Evolutionary conservation across 352 stramenopile genomes (phyloP), one percentile per base, ranked within the genome.

Genomic region (Pythium biforme): DNA sequence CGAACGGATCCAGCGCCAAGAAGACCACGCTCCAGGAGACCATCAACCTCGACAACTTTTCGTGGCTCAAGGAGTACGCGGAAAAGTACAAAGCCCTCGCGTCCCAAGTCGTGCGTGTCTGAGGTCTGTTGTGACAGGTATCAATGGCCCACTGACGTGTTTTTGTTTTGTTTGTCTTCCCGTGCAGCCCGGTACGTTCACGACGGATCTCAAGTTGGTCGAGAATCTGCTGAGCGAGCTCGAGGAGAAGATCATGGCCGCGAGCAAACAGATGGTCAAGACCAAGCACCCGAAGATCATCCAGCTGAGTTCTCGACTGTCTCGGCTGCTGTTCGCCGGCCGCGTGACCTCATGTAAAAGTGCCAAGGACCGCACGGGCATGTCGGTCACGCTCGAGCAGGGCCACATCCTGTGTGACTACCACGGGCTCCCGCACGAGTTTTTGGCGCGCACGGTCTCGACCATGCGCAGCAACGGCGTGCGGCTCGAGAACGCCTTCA

Each of bases 321-420:
- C 82, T 62, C 83, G 86, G 12, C 63, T 71, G 34, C 74, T 99
- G 23, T 79, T 83, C 6, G 95, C 83, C 27, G 94, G 93, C 10
- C 89, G 91, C 34, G 83, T 97, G 45, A 97, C 97, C 0, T 98
- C 98, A 66, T 99, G 96, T 69, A 99, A 99, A 65, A 97, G 82
- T 47, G 96, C 96, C 17, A 99, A 99, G 73, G 96, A 99, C 75
- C 89, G 96, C 49, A 99, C 96, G 40, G 95, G 93, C 14, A 99
- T 99, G 96, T 96, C 97, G 19, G 89, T 98, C 33, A 99, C 95
- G 34, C 89, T 98, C 33, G 97, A 98, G 65, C 89, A 98, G 57
- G 90, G 83, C 14, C 81, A 85, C 33, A 86, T 94, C 62, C 69
- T 94, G 1, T 79, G 87, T 15, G 74, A 90, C 55, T 70, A 89